phyloP scores from a whole-genome alignment of 257 asterid genomes.

The Przewalskia tangutica region DNA sequence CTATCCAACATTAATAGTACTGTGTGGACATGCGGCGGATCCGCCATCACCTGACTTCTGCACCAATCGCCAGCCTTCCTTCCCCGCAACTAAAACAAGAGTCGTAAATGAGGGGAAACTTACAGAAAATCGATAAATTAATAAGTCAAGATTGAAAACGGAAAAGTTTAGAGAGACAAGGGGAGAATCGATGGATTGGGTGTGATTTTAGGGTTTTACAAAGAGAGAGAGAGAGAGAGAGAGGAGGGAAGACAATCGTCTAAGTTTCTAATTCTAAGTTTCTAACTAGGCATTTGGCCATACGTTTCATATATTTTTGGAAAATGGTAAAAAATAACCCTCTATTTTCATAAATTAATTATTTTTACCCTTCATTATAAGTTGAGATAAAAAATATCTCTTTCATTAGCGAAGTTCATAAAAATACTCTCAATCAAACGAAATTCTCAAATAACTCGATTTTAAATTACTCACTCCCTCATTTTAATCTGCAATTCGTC shows the following conservation, averaged over 20 bases:
- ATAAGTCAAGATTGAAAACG: not conserved
- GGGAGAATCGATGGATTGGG: not conserved
- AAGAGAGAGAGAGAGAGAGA: not conserved
- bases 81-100: no score
- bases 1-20: conserved; percentile 14
- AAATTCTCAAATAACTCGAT: no score
- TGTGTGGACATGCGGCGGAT: conserved; percentile 62
- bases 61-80: conserved; percentile 55
- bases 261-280: not conserved
- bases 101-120: not conserved
- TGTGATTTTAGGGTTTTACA: conserved; percentile 10
- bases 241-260: not conserved
- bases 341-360: no score
- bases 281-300: not conserved
- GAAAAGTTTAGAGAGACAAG: not conserved
- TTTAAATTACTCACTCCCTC: no score
- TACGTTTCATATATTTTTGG: no score
- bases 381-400: no score
- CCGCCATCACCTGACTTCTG: conserved; percentile 69
- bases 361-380: no score
- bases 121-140: not conserved
- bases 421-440: no score
- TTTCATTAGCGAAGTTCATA: no score
- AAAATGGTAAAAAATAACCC: no score
- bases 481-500: no score